Evolutionary conservation across 805 yeast genomes (phyloP).

Genomic region (Saccharomycopsis oosterbeekiorum): DNA sequence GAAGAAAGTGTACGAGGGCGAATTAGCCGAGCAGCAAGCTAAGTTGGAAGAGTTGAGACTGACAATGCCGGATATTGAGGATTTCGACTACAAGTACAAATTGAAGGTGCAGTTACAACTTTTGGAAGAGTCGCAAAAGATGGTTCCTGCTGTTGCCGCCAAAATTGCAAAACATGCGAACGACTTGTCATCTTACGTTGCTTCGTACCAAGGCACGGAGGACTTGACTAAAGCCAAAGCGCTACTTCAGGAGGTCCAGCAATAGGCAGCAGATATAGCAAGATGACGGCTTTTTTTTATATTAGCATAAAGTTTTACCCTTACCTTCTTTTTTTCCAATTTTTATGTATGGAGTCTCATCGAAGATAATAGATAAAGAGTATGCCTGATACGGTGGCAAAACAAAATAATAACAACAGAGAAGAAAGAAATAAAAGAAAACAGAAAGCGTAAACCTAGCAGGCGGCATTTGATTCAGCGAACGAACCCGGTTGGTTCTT

Average conservation of each 20-base stretch:
- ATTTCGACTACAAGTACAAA: slow-evolving; percentile 35
- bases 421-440: too few relatives aligned
- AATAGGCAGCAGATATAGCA: background rate
- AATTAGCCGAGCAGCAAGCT: slow-evolving; percentile 42
- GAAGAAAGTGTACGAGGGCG: slow-evolving; percentile 48
- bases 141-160: slow-evolving; percentile 38
- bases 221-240: slow-evolving; percentile 1
- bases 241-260: background rate
- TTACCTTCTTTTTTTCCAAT: too few relatives aligned
- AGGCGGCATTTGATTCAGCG: too few relatives aligned
- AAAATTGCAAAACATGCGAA: slow-evolving; percentile 35
- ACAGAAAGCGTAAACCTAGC: too few relatives aligned
- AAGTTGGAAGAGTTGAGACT: slow-evolving; percentile 37
- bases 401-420: too few relatives aligned
- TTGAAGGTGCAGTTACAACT: slow-evolving; percentile 46
- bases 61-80: slow-evolving; percentile 37
- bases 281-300: too few relatives aligned
- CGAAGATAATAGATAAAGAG: too few relatives aligned
- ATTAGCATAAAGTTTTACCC: too few relatives aligned
- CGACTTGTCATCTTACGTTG: slow-evolving; percentile 22
- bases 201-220: background rate
- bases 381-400: too few relatives aligned
- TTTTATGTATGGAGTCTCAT: too few relatives aligned
- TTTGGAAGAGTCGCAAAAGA: slow-evolving; percentile 42
- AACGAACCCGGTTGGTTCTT: too few relatives aligned